Evolutionary conservation across 2,329 filamentous ascomycete species (phyloP), one percentile per base, ranked within the genome.

Genomic region (Arthrobotrys musiformis): DNA sequence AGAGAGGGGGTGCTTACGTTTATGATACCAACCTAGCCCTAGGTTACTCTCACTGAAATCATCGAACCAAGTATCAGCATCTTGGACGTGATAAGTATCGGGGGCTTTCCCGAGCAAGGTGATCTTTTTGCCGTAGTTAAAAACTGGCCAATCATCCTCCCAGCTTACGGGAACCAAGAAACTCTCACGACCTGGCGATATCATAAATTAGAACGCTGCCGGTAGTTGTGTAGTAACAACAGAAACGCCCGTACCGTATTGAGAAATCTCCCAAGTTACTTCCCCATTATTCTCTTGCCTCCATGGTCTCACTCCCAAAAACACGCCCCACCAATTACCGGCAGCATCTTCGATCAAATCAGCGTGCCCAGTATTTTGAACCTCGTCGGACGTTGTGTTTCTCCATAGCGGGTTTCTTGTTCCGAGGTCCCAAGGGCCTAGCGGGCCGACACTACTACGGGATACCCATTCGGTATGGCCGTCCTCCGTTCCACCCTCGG

Each of bases 401-500:
- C 64, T 64, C 72, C 72, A 76, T 83, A 87, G 56, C 90, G 83
- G 52, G 91, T 85, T 66, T 88, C 85, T 68, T 88, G 88, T 54
- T 87, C 82, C 0, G 88, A 88, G 48, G 88, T 88, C 1, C 85
- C 82, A 76, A 17, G 64, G 72, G 2, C 72, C 72, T 17, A 70
- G 24, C 28, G 72, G 72, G 54, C 72, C 72, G 6, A 70, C 58
- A 17, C 60, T 76, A 24, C 64, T 80, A 89, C 87, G 82, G 90
- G 91, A 0, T 89, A 89, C 0, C 90, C 90, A 85, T 88, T 70
- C 60, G 88, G 82, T 82, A 79, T 91, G 90, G 0, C 87, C 85
- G 72, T 88, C 89, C 4, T 86, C 89, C 0, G 89, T 90, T 3
- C 89, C 88, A 33, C 88, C 88, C 80, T 89, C 88, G 1, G 88